Percentiles rank a stretch among this genome's conserved stretches.
Evolutionary conservation across 2,329 filamentous ascomycete species (phyloP).

Genomic region (Paecilomyces niveus): DNA sequence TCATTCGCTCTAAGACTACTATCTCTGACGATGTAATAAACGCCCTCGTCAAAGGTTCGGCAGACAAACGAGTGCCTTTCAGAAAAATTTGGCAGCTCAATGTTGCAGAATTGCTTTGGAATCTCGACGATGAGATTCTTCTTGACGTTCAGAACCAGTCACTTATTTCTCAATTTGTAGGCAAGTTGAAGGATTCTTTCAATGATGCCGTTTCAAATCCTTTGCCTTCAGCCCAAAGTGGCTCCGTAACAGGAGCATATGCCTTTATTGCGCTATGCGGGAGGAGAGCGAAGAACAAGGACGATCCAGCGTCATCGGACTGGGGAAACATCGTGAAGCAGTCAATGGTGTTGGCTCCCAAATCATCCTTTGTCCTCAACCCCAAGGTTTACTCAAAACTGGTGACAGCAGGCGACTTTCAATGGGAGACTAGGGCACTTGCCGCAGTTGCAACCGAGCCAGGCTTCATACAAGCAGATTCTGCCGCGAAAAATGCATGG

Average conservation of each 20-base stretch:
- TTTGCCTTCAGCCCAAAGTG: conserved; percentile 69
- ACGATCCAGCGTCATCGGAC: conserved; percentile 36
- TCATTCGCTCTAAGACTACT: conserved; percentile 54
- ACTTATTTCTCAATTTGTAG: conserved; percentile 45
- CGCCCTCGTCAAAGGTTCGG: conserved; percentile 69
- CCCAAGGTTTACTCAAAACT: conserved; percentile 79
- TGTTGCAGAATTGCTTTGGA: conserved; percentile 63
- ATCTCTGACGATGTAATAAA: conserved; percentile 63
- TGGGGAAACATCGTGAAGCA: conserved; percentile 53
- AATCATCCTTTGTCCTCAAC: conserved; percentile 81
- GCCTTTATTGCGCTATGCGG: conserved; percentile 60
- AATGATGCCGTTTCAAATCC: conserved; percentile 74
- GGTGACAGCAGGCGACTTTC: conserved; percentile 63
- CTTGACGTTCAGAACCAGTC: conserved; percentile 40
- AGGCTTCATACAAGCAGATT: conserved; percentile 41
- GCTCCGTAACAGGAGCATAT: conserved; percentile 72
- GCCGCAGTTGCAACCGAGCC: conserved; percentile 53
- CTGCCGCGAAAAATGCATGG: conserved; percentile 60
- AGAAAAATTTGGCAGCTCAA: conserved; percentile 75
- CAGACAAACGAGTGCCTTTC: conserved; percentile 73
- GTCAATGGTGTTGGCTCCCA: conserved; percentile 63
- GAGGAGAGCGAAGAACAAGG: conserved; percentile 47
- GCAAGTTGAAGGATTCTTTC: conserved; percentile 57
- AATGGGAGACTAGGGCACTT: conserved; percentile 69
- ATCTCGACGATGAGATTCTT: conserved; percentile 41